A percentile compares a stretch with the other conserved stretches of the same genome.
Evolutionary conservation across 2,329 filamentous ascomycete species (phyloP).

Genomic region (Hypoxylon sp.): DNA sequence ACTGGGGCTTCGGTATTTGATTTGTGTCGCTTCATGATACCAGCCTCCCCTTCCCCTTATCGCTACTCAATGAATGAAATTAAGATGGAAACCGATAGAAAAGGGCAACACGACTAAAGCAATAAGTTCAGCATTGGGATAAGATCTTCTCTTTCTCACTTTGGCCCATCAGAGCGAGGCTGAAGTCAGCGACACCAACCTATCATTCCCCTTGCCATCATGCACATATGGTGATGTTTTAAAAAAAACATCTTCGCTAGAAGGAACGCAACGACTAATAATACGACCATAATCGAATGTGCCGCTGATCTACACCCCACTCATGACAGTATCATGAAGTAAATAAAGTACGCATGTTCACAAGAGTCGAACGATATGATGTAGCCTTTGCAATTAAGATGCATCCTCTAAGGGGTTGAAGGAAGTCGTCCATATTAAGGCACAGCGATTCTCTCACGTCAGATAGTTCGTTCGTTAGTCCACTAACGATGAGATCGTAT

Average conservation of each 20-base stretch:
- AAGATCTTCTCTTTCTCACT: slow-evolving; percentile 14
- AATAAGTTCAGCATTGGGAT: slow-evolving; percentile 20
- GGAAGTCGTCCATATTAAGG: background rate
- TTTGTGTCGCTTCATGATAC: slow-evolving; percentile 16
- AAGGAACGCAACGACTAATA: slow-evolving; percentile 10
- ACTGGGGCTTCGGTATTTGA: background rate
- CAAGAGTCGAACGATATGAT: slow-evolving; percentile 10
- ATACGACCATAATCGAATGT: slow-evolving; percentile 15
- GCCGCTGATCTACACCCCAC: slow-evolving; percentile 23
- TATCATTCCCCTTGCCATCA: background rate
- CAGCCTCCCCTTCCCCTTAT: slow-evolving; percentile 4
- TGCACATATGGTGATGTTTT: background rate
- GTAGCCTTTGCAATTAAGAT: slow-evolving; percentile 2
- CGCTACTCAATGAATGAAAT: background rate
- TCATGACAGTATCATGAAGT: slow-evolving; percentile 23
- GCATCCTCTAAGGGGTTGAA: slow-evolving; percentile 1
- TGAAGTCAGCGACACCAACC: slow-evolving; percentile 6
- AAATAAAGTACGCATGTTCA: slow-evolving; percentile 5
- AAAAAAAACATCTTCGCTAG: slow-evolving; percentile 2
- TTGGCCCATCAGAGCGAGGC: slow-evolving; percentile 13
- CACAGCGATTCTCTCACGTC: slow-evolving; percentile 7
- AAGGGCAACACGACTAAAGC: slow-evolving; percentile 11
- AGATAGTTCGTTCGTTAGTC: background rate
- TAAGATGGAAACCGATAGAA: slow-evolving; percentile 3
- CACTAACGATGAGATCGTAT: background rate